Base-by-base conservation (phyloP, 495 filamentous ascomycete species). In the Daldinia decipiens region DNA sequence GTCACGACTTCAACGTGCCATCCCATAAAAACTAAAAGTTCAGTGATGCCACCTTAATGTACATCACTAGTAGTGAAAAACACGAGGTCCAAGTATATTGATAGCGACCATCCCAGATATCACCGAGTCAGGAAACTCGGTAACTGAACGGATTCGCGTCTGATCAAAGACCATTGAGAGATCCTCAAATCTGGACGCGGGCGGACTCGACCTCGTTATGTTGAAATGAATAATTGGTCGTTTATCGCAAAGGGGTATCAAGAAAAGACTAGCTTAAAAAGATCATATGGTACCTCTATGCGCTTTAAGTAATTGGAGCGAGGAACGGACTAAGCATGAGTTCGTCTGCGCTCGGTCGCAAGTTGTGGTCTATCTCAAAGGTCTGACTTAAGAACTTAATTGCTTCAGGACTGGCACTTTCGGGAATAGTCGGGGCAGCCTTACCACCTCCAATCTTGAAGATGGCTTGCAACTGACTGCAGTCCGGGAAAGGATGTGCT, bases 401-500 rank as follows among this genome's bases (percentile, higher is more conserved):
- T n/a, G 92, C 95, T 74, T 98, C 95, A 38, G 87, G 86, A 70
- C 92, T 94, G 9, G 93, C 92, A 78, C 91, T 88, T 8, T 93
- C 90, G 3, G 95, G 95, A 52, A 97, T 91, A n/a, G 91, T 94
- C 1, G 95, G 95, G 38, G 92, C 89, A 27, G 93, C 95, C 78
- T 92, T 90, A 62, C 90, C 88, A 68, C 89, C 92, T 31, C 95
- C 95, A 75, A 99, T 98, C 80, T 97, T 95, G 83, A 98, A 99
- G 78, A 99, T 99, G 52, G 95, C 95, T 77, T 98, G 95, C 68
- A 99, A 81, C 80, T 99, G 95, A 52, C 92, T 95, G 81, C 93
- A 97, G 81, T 98, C 94, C 0, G 95, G 95, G 86, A 97, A 98
- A 13, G 95, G 95, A 76, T 99, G 95, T 31, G 87, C 90, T 40